phyloP scores from a whole-genome alignment of 306 rosid genomes.

The Ceratonia siliqua region DNA sequence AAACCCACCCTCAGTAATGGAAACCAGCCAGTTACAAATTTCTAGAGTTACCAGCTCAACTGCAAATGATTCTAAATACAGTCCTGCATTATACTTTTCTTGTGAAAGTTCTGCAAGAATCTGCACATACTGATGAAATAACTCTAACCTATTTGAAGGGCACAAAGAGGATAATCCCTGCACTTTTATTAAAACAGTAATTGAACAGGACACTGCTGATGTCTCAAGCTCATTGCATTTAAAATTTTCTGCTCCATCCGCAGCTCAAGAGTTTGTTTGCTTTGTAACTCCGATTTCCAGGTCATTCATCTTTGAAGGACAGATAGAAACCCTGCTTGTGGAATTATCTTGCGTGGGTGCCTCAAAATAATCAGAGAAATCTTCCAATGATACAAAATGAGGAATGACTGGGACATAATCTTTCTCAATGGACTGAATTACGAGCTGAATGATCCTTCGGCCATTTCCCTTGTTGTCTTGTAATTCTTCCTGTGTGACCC shows the following conservation, averaged over 20 bases:
- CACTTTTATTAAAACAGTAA: conserved; percentile 49
- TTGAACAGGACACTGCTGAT: conserved; percentile 33
- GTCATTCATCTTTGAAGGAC: conserved; percentile 40
- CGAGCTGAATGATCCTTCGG: conserved; percentile 38
- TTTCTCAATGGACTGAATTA: too few relatives aligned
- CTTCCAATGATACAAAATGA: too few relatives aligned
- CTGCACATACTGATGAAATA: conserved; percentile 59
- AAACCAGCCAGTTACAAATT: too few relatives aligned
- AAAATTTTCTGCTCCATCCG: conserved; percentile 35
- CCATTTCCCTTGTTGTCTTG: conserved; percentile 43
- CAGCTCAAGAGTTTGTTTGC: conserved; percentile 34
- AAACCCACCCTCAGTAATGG: too few relatives aligned
- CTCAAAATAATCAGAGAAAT: too few relatives aligned
- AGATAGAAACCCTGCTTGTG: conserved; percentile 38
- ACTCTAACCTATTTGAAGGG: conserved; percentile 63
- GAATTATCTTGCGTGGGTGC: too few relatives aligned
- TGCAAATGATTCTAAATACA: too few relatives aligned
- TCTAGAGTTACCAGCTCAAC: too few relatives aligned
- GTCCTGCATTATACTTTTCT: too few relatives aligned
- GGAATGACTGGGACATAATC: too few relatives aligned
- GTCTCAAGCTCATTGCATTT: too few relatives aligned
- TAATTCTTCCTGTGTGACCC: conserved; percentile 50
- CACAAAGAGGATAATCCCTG: conserved; percentile 56
- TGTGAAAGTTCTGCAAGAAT: conserved; percentile 64
- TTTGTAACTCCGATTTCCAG: conserved; percentile 34